Evolutionary conservation across 164 flowering plant species (phyloP).

Genomic region (Litsea cubeba): DNA sequence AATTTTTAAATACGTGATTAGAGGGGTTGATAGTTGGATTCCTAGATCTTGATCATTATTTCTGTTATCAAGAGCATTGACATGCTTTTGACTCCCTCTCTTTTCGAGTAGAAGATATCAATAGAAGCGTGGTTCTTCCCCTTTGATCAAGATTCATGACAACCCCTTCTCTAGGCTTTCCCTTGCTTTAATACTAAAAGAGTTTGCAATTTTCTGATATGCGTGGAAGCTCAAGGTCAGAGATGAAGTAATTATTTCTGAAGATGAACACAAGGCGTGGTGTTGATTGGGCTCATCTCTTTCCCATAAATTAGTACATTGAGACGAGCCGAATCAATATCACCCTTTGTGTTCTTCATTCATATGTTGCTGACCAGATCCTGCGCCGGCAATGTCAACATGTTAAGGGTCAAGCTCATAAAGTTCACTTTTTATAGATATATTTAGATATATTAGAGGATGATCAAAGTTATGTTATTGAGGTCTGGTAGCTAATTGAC

Average conservation of each 20-base stretch:
- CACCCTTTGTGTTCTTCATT: not conserved
- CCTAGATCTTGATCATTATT: not conserved
- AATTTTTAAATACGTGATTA: not conserved
- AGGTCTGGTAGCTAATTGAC: not conserved
- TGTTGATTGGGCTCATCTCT: not conserved
- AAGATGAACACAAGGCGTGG: not conserved
- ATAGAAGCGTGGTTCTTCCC: not conserved
- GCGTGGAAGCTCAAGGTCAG: not conserved
- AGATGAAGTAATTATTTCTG: not conserved
- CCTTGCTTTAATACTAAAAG: not conserved
- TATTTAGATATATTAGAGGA: not conserved
- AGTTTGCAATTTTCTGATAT: not conserved
- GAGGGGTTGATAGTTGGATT: not conserved
- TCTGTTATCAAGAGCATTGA: not conserved
- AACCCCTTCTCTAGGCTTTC: not conserved
- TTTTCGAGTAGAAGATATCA: not conserved
- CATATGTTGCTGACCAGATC: not conserved
- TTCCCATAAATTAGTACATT: not conserved
- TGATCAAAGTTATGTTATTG: not conserved
- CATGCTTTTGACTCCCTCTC: not conserved
- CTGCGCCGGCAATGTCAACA: not conserved
- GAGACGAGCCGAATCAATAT: conserved; percentile 1
- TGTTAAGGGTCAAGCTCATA: not conserved
- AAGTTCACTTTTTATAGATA: not conserved
- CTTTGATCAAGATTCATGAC: not conserved